Conservation (phyloP, 495 filamentous ascomycete species). For the Elaphomyces granulatus region DNA sequence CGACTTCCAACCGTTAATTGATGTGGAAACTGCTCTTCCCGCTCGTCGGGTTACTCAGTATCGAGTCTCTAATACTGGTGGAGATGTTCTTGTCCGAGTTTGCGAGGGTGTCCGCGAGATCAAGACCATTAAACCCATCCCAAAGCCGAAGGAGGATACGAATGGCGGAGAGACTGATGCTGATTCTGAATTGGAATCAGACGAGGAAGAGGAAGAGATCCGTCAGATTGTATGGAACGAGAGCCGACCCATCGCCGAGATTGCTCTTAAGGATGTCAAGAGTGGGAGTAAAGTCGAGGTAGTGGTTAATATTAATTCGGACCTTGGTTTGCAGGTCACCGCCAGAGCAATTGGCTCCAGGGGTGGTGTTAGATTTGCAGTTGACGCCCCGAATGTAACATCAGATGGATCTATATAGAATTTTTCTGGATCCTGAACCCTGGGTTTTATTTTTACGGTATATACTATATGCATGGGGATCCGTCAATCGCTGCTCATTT, state of each 20-base stretch:
- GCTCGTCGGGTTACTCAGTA: conserved; percentile 71
- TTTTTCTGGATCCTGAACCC: too few species aligned
- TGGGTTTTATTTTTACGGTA: too few species aligned
- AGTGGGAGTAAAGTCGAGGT: conserved; percentile 88
- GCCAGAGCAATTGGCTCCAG: conserved; percentile 76
- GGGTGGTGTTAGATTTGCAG: conserved; percentile 61
- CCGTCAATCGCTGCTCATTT: too few species aligned
- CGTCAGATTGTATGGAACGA: conserved; percentile 89
- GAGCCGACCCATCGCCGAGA: conserved; percentile 71
- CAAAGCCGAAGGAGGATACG: conserved; percentile 55
- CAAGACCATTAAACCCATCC: conserved; percentile 75
- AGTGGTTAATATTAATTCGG: conserved; percentile 67
- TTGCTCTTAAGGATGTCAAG: conserved; percentile 65
- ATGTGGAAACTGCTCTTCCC: conserved; percentile 77
- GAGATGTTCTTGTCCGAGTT: conserved; percentile 72
- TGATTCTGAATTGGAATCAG: conserved; percentile 45
- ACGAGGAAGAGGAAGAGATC: conserved; percentile 77
- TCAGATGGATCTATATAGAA: conserved; percentile 28
- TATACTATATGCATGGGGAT: too few species aligned
- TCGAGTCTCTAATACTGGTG: conserved; percentile 56
- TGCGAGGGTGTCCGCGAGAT: conserved; percentile 79
- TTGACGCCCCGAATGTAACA: conserved; percentile 31
- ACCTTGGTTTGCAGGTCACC: conserved; percentile 63
- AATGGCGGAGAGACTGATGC: conserved; percentile 39
- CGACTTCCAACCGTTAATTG: conserved; percentile 62